Evolutionary conservation across 768 basidiomycete genomes (phyloP), one percentile per base, ranked within the genome.

Genomic region (Filobasidium wieringae): DNA sequence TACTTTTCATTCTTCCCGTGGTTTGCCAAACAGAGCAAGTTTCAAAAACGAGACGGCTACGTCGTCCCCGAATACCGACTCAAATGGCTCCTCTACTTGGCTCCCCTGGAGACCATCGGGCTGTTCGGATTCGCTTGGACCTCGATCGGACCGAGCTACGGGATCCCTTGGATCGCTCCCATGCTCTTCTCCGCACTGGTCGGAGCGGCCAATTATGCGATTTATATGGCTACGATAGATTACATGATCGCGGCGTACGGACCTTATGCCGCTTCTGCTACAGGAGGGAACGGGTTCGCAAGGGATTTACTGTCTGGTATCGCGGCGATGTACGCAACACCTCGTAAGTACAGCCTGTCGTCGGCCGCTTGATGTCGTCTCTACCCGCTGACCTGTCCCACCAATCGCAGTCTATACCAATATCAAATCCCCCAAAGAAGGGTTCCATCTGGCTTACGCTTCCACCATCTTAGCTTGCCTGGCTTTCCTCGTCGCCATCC

Each of bases 381-480:
- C 33, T 24, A 11, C 9, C 50, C 31, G 49, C 37, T 26, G 50
- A 22, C 17, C n/a, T n/a, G n/a, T n/a, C n/a, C n/a, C n/a, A n/a
- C n/a, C n/a, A n/a, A n/a, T 8, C 15, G 22, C 36, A 63, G 64
- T 66, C 55, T 66, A 65, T 58, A 51, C 26, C 19, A 65, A 65
- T 43, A 41, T 66, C 27, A 63, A 65, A 12, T 63, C 62, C 4
- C 37, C 49, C 31, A 52, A 36, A 6, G n/a, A n/a, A n/a, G n/a
- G n/a, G n/a, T n/a, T n/a, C n/a, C n/a, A n/a, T 37, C 62, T 67
- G 26, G 66, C 64, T 58, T 69, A 63, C 65, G 63, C 66, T 7
- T 58, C 62, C 0, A 65, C 66, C 11, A 69, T 69, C 43, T 56
- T 69, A 14, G 64, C 64, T 26, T 55, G 61, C 59, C 37, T 69